phyloP scores from a whole-genome alignment of 805 yeast genomes.

The Zygotorulaspora florentina region DNA sequence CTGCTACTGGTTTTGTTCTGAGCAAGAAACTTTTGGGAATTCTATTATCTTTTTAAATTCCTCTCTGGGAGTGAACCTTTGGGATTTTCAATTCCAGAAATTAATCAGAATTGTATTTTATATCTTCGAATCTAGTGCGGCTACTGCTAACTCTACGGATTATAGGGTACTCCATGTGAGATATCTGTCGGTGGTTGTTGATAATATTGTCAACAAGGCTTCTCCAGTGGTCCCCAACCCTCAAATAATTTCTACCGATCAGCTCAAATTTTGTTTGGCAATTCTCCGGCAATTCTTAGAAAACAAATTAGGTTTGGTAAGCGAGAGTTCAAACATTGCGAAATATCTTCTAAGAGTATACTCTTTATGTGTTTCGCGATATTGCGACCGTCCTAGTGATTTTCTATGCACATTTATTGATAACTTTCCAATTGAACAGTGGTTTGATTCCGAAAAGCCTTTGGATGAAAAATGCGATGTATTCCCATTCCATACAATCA shows the following conservation, averaged over 20 bases:
- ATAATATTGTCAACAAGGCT: conserved; percentile 11
- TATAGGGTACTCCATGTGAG: conserved; percentile 13
- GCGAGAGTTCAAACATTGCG: conserved; percentile 12
- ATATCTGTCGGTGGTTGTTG: conserved; percentile 19
- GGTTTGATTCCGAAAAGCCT: conserved; percentile 11
- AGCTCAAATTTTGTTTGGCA: conserved; percentile 19
- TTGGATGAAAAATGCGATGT: not conserved
- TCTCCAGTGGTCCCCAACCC: not conserved
- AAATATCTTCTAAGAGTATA: conserved; percentile 26
- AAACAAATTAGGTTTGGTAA: conserved; percentile 3
- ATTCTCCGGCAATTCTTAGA: conserved; percentile 16
- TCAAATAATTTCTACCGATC: conserved; percentile 12
- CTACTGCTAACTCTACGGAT: conserved; percentile 1
- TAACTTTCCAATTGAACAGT: conserved; percentile 20
- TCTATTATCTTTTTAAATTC: conserved; percentile 18
- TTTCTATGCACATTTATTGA: conserved; percentile 14
- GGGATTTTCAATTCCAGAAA: conserved; percentile 28
- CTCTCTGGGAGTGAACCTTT: conserved; percentile 16
- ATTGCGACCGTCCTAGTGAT: not conserved
- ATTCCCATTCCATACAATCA: conserved; percentile 8
- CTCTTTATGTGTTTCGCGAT: conserved; percentile 12
- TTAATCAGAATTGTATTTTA: conserved; percentile 25
- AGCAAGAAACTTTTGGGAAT: conserved; percentile 13
- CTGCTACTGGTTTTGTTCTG: conserved; percentile 24
- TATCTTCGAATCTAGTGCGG: conserved; percentile 20